Conservation (phyloP, 805 yeast species). For the Schizosaccharomyces cryophilus region DNA sequence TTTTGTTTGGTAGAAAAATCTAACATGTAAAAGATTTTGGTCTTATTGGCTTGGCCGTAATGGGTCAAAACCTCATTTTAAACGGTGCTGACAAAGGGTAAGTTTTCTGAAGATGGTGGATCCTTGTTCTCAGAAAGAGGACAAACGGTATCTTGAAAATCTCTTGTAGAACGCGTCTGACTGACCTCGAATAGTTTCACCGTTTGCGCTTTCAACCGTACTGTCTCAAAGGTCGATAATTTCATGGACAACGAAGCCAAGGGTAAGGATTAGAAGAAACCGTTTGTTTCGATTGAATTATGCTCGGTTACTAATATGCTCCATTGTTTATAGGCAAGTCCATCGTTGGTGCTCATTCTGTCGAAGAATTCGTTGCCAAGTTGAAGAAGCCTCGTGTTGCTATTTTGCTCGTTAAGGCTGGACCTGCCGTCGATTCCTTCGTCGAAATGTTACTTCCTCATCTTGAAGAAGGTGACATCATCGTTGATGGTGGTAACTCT, state of each 20-base stretch:
- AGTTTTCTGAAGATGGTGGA: neutral
- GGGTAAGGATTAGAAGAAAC: conserved; percentile 30
- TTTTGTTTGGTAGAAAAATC: neutral
- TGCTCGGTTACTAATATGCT: neutral
- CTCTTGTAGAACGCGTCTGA: too few relatives aligned
- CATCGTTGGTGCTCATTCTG: conserved; percentile 82
- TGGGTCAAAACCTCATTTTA: conserved; percentile 93
- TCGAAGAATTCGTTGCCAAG: conserved; percentile 65
- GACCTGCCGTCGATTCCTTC: conserved; percentile 78
- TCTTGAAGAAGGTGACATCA: conserved; percentile 89
- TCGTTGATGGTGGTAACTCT: conserved; percentile 99
- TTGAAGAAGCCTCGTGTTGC: conserved; percentile 94
- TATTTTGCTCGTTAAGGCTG: conserved; percentile 86
- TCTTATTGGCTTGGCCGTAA: conserved; percentile 96
- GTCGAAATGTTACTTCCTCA: conserved; percentile 70
- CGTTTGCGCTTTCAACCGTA: conserved; percentile 96
- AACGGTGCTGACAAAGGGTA: conserved; percentile 93
- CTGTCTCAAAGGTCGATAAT: conserved; percentile 82
- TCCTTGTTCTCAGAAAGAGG: neutral
- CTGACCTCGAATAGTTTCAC: conserved; percentile 25
- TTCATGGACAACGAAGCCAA: conserved; percentile 87
- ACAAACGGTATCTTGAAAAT: too few relatives aligned
- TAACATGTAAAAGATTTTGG: conserved; percentile 44
- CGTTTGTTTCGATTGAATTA: neutral
- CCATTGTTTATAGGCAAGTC: conserved; percentile 26